Percentiles rank a stretch among this genome's conserved stretches.
These are phyloP conservation scores for Monosporascus cannonballus DNA, from an alignment of 2,329 filamentous ascomycete species.

Conservation along the genomic window DNA sequence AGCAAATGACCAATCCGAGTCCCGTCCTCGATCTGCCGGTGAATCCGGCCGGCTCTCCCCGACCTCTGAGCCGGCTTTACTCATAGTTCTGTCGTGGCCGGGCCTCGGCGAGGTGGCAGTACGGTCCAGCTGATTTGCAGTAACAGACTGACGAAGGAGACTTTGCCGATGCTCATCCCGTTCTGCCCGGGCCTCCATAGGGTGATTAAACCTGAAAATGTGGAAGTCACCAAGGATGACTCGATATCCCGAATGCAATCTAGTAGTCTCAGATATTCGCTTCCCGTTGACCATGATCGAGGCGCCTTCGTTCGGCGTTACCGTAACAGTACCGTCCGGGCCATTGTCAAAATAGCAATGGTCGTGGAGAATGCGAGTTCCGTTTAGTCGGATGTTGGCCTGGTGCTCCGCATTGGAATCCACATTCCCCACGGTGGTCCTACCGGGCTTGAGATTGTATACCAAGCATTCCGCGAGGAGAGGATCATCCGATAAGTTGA, in stretches of 20 bases:
- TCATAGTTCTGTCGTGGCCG: slow-evolving; percentile 73
- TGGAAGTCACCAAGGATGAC: slow-evolving; percentile 97
- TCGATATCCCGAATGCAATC: slow-evolving; percentile 85
- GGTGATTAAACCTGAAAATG: slow-evolving; percentile 97
- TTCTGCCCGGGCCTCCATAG: slow-evolving; percentile 90
- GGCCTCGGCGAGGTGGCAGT: slow-evolving; percentile 53
- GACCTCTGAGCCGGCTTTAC: slow-evolving; percentile 71
- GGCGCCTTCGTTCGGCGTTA: slow-evolving; percentile 84
- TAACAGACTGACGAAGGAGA: slow-evolving; percentile 75
- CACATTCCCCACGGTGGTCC: slow-evolving; percentile 89
- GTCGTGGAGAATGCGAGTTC: slow-evolving; percentile 83
- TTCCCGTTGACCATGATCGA: slow-evolving; percentile 98
- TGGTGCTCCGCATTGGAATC: slow-evolving; percentile 70
- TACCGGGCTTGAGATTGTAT: slow-evolving; percentile 95
- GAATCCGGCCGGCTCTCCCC: slow-evolving; percentile 76
- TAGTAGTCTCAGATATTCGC: slow-evolving; percentile 77
- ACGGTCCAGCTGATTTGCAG: slow-evolving; percentile 53
- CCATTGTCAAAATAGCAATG: slow-evolving; percentile 91
- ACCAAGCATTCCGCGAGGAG: slow-evolving; percentile 92
- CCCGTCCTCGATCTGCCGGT: slow-evolving; percentile 66
- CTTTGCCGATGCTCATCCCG: slow-evolving; percentile 81
- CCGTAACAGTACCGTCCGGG: slow-evolving; percentile 82
- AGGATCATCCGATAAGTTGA: slow-evolving; percentile 94
- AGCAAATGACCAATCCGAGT: slow-evolving; percentile 93
- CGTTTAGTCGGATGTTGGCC: slow-evolving; percentile 88